Evolutionary conservation across 2,329 filamentous ascomycete genomes (phyloP).

Genomic region (Trichoderma harzianum): DNA sequence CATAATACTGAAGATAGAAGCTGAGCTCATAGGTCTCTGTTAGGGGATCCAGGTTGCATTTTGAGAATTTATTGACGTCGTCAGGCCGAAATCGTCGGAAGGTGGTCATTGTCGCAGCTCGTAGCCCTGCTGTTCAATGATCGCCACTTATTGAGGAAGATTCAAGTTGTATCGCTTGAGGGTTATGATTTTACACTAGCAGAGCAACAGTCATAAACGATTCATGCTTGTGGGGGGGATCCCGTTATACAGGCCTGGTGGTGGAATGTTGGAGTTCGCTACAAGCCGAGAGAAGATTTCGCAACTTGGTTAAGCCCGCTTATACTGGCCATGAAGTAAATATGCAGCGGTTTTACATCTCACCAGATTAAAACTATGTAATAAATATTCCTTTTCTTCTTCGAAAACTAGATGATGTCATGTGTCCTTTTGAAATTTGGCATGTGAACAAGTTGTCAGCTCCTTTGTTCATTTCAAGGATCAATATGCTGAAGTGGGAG

Average conservation of each 20-base stretch:
- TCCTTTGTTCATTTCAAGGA: neutral
- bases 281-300: neutral
- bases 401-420: neutral
- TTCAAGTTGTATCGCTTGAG: neutral
- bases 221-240: neutral
- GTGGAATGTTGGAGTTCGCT: neutral
- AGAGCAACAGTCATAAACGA: neutral
- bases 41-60: slow-evolving; percentile 91
- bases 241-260: neutral
- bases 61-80: slow-evolving; percentile 85
- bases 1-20: slow-evolving; percentile 95
- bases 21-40: slow-evolving; percentile 97
- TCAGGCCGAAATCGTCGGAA: slow-evolving; percentile 80
- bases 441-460: neutral
- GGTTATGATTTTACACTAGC: neutral
- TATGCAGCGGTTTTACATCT: neutral
- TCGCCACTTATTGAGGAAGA: neutral
- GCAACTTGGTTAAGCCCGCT: neutral
- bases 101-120: slow-evolving; percentile 61
- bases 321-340: neutral
- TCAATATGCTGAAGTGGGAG: neutral
- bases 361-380: too few relatives aligned
- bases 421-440: neutral
- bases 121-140: neutral
- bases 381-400: neutral